Percentiles rank a stretch among this genome's conserved stretches.
Conservation (phyloP, 2,329 filamentous ascomycete genomes). For the Aspergillus transmontanensis region DNA sequence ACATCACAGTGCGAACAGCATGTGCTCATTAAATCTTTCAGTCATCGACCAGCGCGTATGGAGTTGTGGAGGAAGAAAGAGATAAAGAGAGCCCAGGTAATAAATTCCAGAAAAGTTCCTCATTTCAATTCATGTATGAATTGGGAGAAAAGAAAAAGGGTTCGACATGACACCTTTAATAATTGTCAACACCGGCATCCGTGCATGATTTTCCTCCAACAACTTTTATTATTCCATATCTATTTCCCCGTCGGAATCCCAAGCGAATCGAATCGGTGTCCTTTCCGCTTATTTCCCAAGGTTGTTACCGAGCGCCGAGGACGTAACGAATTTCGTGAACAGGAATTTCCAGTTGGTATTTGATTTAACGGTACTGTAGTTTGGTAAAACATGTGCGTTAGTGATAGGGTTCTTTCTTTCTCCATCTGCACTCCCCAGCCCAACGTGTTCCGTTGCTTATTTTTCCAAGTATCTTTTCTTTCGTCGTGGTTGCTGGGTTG, state of each 20-base stretch:
- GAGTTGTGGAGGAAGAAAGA: background rate
- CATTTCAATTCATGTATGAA: constrained; percentile 31
- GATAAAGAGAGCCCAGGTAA: constrained; percentile 1
- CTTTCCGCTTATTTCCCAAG: constrained; percentile 16
- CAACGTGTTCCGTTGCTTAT: background rate
- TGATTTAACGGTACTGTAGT: constrained; percentile 39
- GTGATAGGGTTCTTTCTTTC: constrained; percentile 5
- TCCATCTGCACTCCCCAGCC: background rate
- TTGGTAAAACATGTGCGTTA: constrained; percentile 14
- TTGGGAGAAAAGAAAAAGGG: constrained; percentile 29
- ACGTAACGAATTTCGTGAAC: constrained; percentile 36
- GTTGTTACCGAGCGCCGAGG: constrained; percentile 30
- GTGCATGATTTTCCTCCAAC: constrained; percentile 25
- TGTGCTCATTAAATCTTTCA: background rate
- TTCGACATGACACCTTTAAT: constrained; percentile 35
- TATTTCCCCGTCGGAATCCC: constrained; percentile 16
- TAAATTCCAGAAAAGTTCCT: constrained; percentile 30
- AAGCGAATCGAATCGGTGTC: constrained; percentile 20
- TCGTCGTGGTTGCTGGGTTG: background rate
- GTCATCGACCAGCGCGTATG: background rate
- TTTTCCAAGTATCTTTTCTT: background rate
- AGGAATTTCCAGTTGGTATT: constrained; percentile 31
- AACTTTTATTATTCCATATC: constrained; percentile 25
- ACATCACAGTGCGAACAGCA: background rate
- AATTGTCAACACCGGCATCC: constrained; percentile 36